These are phyloP conservation scores for Angomonas deanei DNA, from an alignment of 208 protist genomes.

Conservation along the genomic window DNA sequence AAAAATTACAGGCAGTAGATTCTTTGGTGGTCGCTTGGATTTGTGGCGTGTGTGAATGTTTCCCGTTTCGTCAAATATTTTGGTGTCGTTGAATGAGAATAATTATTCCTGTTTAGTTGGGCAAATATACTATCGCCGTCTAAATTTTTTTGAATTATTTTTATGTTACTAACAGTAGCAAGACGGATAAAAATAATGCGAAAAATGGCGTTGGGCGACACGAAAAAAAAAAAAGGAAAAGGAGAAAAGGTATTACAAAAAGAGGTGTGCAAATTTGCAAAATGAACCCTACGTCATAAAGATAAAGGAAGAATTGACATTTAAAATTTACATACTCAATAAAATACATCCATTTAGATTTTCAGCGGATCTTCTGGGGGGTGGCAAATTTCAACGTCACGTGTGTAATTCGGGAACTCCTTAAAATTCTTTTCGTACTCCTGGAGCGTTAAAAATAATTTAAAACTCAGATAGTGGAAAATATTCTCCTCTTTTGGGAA, in stretches of 20 bases:
- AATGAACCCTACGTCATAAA: neutral
- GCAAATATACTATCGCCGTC: too few species aligned
- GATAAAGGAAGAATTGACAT: neutral
- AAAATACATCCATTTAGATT: conserved; percentile 36
- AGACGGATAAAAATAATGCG: too few species aligned
- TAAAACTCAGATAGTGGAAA: conserved; percentile 36
- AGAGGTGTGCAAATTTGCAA: too few species aligned
- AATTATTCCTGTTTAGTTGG: too few species aligned
- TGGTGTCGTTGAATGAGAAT: too few species aligned
- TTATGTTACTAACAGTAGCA: too few species aligned
- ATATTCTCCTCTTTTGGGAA: conserved; percentile 53
- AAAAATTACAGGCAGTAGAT: too few species aligned
- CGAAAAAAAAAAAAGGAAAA: neutral
- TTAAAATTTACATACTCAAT: neutral
- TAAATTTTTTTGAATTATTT: too few species aligned
- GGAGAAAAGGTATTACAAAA: conserved; percentile 8
- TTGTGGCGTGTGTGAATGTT: too few species aligned
- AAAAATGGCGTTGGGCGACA: too few species aligned
- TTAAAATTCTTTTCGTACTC: conserved; percentile 67
- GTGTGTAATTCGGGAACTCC: conserved; percentile 38
- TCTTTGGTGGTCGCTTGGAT: too few species aligned
- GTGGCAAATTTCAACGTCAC: conserved; percentile 67
- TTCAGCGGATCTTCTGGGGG: conserved; percentile 72
- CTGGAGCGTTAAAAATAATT: conserved; percentile 48
- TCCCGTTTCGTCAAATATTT: too few species aligned